phyloP scores from a whole-genome alignment of 164 flowering plant genomes.

The Santalum album region DNA sequence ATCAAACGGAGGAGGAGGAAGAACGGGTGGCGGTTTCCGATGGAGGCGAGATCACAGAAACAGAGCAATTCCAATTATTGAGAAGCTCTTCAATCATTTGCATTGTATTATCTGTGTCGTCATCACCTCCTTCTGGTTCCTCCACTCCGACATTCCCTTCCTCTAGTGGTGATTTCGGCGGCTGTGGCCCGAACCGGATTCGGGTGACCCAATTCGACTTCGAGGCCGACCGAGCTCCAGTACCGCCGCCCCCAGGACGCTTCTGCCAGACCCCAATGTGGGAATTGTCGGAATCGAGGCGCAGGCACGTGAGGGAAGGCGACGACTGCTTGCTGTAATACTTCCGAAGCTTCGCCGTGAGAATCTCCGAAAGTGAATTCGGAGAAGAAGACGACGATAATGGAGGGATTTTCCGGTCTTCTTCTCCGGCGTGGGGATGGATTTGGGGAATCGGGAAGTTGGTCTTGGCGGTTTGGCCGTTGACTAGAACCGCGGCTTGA shows the following conservation, averaged over 20 bases:
- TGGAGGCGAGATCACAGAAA: not conserved
- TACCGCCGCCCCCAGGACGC: constrained; percentile 43
- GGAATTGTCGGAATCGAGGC: constrained; percentile 71
- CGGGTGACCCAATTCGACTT: constrained; percentile 81
- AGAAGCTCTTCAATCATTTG: not conserved
- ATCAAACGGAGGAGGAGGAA: no score
- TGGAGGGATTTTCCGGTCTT: no score
- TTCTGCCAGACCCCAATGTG: constrained; percentile 92
- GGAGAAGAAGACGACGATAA: no score
- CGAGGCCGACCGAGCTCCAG: constrained; percentile 18
- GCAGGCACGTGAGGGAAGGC: constrained; percentile 70
- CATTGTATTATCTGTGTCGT: not conserved
- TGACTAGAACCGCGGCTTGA: constrained; percentile 65
- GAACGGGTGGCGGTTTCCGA: no score
- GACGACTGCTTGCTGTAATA: constrained; percentile 53
- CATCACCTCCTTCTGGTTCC: not conserved
- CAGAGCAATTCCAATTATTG: not conserved
- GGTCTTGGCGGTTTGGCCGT: constrained; percentile 74
- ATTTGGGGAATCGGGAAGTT: constrained; percentile 36
- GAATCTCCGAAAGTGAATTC: constrained; percentile 26
- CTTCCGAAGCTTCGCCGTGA: constrained; percentile 52
- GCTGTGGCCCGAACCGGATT: constrained; percentile 35
- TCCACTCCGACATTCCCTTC: not conserved
- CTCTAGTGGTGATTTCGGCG: not conserved
- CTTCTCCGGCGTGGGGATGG: no score